Base-by-base conservation (phyloP, 345 rosid genomes). In the Eucalyptus virginea region DNA sequence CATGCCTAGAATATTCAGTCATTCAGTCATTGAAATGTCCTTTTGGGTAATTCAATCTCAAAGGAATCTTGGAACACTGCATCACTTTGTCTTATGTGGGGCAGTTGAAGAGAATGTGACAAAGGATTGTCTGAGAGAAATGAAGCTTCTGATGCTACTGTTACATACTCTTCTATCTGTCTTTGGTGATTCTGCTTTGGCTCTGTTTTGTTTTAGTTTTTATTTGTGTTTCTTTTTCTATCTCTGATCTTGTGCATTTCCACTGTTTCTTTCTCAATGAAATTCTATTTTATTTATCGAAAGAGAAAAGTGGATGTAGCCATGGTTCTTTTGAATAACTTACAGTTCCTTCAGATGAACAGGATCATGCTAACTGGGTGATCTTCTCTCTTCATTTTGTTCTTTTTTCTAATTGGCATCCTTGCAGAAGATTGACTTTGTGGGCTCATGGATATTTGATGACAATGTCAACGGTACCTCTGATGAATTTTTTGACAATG, bases 361-460 rank as follows among this genome's bases (percentile, higher is more conserved):
- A 77, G 85, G 85, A 23, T 77, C 85, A 37, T 77, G 85, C 85
- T 77, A 77, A 77, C 85, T 21, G 47, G 85, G 47, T 11, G 47
- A 77, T 51, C 50, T 37, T 50, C 86, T 81, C 19, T 40, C 47
- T 40, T 77, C 47, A 77, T 77, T 42, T 49, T 48, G 51, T 58
- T 87, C 88, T 80, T 89, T 89, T 40, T 69, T 54, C 80, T 34
- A 56, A 52, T 87, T 21, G 85, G 47, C 34, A 65, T 58, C 85
- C 85, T 40, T 40, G 85, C 80, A 90, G 93, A 91, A 89, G 86
- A 90, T 56, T 60, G 92, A 86, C 77, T 92, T 94, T 94, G 92
- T 94, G 94, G 91, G 91, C 89, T 92, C 96, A 88, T 94, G 96
- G 97, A 91, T 92, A 34, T 88, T 92, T 54, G 97, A 95, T 77